A percentile compares a stretch with the other conserved stretches of the same genome.
Conservation (phyloP, 176 grass and related monocot genomes). For the Triticum urartu region DNA sequence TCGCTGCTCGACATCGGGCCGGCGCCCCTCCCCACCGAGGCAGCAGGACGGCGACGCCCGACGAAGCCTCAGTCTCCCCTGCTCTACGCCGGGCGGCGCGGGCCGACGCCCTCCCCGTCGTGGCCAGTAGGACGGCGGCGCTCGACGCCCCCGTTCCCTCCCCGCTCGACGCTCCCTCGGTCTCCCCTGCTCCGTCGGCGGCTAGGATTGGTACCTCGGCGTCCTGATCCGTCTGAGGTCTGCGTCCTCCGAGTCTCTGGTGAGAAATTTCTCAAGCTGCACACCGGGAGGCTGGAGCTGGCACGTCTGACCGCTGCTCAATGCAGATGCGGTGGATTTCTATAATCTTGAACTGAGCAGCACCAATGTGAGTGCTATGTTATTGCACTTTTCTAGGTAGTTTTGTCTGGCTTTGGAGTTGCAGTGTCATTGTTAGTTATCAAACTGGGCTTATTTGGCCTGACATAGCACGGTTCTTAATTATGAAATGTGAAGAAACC, state of each 20-base stretch:
- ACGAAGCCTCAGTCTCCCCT: neutral
- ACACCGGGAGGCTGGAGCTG: slow-evolving; percentile 52
- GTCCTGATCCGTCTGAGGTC: slow-evolving; percentile 64
- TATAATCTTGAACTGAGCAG: too few species aligned
- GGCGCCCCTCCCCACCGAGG: too few species aligned
- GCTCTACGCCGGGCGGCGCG: too few species aligned
- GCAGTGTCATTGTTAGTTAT: too few species aligned
- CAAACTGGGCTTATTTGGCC: too few species aligned
- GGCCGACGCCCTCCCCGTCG: neutral
- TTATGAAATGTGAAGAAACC: too few species aligned
- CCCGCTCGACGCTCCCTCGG: neutral
- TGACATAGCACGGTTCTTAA: too few species aligned
- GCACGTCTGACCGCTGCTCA: slow-evolving; percentile 74
- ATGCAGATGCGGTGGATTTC: slow-evolving; percentile 16
- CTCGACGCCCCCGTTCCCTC: neutral
- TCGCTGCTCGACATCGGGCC: neutral
- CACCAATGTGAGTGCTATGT: too few species aligned
- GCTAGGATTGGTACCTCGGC: slow-evolving; percentile 72
- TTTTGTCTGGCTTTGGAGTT: too few species aligned
- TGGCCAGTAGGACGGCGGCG: neutral
- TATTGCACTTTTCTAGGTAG: too few species aligned
- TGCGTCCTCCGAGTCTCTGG: slow-evolving; percentile 66
- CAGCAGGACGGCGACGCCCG: neutral
- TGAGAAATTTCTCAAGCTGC: slow-evolving; percentile 81
- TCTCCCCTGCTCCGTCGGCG: slow-evolving; percentile 48